Evolutionary conservation across 176 grass and related monocot species (phyloP).

Genomic region (Elaeis guineensis): DNA sequence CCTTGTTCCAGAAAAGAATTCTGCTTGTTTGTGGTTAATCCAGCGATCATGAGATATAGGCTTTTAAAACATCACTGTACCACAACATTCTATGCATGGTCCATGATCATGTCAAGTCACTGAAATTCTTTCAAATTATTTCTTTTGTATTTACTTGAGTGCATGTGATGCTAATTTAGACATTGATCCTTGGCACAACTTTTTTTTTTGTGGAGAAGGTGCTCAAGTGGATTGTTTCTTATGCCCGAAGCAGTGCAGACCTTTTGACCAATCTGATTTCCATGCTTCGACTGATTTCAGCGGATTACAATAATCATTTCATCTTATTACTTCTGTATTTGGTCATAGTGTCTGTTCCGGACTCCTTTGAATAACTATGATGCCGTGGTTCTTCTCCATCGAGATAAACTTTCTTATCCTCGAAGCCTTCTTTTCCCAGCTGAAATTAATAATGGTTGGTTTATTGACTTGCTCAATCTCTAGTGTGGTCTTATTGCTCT

Average conservation of each 20-base stretch:
- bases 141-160: no score
- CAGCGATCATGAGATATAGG: no score
- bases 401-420: slow-evolving; percentile 58
- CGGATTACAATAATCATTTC: not conserved
- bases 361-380: slow-evolving; percentile 96
- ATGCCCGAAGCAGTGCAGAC: slow-evolving; percentile 79
- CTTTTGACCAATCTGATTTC: slow-evolving; percentile 51
- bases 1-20: no score
- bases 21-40: no score
- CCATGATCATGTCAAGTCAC: no score
- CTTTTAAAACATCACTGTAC: no score
- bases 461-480: not conserved
- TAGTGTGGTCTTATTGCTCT: not conserved
- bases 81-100: no score
- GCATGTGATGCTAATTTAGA: not conserved
- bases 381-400: slow-evolving; percentile 75
- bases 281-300: not conserved
- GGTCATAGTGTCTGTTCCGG: slow-evolving; percentile 46
- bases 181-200: not conserved
- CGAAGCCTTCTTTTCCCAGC: slow-evolving; percentile 71
- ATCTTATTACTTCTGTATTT: slow-evolving; percentile 16
- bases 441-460: slow-evolving; percentile 47
- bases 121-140: no score
- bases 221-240: slow-evolving; percentile 71
- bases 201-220: slow-evolving; percentile 36